These are phyloP conservation scores for Acephala macrosclerotiorum DNA, from an alignment of 2,329 filamentous ascomycete species.

Conservation along the genomic window DNA sequence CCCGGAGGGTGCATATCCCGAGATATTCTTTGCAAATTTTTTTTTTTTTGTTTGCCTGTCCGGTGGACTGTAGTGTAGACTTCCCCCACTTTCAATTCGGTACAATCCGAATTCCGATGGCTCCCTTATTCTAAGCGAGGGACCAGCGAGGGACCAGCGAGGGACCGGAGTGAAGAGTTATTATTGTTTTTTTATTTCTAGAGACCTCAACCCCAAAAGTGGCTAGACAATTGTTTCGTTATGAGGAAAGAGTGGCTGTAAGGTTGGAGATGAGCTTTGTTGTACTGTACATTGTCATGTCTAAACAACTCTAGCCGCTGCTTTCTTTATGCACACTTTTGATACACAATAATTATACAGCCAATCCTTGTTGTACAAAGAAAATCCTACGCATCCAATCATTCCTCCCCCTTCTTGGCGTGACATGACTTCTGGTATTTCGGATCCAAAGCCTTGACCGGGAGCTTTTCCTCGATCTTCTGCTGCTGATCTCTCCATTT, in stretches of 20 bases:
- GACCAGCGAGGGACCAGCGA: too few species aligned
- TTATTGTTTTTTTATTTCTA: too few species aligned
- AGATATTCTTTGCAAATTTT: background rate
- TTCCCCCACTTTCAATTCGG: too few species aligned
- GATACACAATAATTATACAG: background rate
- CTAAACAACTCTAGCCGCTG: background rate
- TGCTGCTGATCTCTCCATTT: conserved; percentile 63
- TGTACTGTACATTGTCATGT: conserved; percentile 17
- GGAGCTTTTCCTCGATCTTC: conserved; percentile 54
- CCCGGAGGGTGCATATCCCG: conserved; percentile 40
- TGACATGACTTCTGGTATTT: conserved; percentile 6
- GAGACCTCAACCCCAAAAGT: too few species aligned
- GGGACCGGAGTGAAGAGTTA: too few species aligned
- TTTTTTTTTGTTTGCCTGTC: background rate
- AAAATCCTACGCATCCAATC: background rate
- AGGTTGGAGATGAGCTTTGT: conserved; percentile 14
- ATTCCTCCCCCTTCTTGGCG: background rate
- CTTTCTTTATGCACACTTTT: background rate
- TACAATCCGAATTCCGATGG: too few species aligned
- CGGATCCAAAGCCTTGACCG: conserved; percentile 56
- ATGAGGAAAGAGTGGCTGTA: too few species aligned
- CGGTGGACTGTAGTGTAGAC: too few species aligned
- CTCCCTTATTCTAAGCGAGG: too few species aligned
- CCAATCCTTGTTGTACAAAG: background rate
- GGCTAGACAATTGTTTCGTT: too few species aligned